phyloP scores from a whole-genome alignment of 306 rosid genomes.

The Alnus glutinosa region DNA sequence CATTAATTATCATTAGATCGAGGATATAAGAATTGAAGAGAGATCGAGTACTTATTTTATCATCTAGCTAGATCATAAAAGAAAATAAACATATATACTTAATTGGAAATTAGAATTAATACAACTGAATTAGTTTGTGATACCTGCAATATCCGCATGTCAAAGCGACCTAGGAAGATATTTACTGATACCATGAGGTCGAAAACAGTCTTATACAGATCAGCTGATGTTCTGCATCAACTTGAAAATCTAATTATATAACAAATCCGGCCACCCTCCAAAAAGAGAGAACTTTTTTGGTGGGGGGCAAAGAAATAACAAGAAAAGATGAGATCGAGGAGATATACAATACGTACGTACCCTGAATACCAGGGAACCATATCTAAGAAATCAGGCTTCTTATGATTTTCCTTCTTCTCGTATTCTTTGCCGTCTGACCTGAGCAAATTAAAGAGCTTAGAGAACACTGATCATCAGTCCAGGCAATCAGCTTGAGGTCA shows the following conservation, averaged over 20 bases:
- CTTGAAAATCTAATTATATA: conserved; percentile 13
- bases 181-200: conserved; percentile 90
- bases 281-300: neutral
- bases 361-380: conserved; percentile 99
- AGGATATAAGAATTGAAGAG: no score
- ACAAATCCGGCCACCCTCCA: neutral
- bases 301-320: no score
- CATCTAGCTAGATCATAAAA: no score
- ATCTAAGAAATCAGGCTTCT: conserved; percentile 85
- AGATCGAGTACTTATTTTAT: no score
- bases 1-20: no score
- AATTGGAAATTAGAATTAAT: no score
- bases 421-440: conserved; percentile 68
- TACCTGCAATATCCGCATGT: conserved; percentile 99
- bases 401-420: conserved; percentile 64
- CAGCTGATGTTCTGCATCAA: conserved; percentile 93
- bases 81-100: no score
- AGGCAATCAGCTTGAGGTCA: no score
- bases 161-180: conserved; percentile 96
- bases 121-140: no score
- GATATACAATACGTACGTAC: conserved; percentile 45
- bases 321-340: no score
- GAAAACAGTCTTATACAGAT: conserved; percentile 93
- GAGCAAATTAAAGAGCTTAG: conserved; percentile 27
- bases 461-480: neutral